Conservation (phyloP, 768 basidiomycete species). For the Phlebiopsis flavidoalba region DNA sequence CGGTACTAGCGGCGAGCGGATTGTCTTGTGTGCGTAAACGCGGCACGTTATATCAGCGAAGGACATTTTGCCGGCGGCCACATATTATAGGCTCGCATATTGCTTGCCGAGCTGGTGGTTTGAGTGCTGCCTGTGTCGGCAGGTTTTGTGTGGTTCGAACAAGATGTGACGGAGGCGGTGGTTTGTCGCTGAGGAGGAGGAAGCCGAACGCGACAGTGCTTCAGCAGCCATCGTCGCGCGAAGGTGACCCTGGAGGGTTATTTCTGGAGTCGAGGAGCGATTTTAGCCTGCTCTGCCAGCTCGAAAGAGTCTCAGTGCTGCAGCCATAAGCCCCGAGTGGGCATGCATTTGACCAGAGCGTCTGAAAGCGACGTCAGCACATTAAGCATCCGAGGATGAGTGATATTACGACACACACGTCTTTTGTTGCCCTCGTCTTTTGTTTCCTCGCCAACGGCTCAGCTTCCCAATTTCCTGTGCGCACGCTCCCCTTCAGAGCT, state of each 20-base stretch:
- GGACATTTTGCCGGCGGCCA: conserved; percentile 34
- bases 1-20: conserved; percentile 41
- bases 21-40: conserved; percentile 30
- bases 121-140: neutral
- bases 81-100: conserved; percentile 39
- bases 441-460: conserved; percentile 26
- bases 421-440: no score
- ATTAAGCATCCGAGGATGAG: neutral
- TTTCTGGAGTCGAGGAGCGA: neutral
- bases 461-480: conserved; percentile 43
- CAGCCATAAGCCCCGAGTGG: conserved; percentile 40
- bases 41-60: conserved; percentile 36
- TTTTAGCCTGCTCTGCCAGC: conserved; percentile 20
- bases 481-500: conserved; percentile 40
- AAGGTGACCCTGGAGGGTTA: neutral
- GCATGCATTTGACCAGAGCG: conserved; percentile 51
- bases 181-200: neutral
- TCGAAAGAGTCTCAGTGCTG: conserved; percentile 34
- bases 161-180: neutral
- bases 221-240: neutral
- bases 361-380: conserved; percentile 24
- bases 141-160: no score
- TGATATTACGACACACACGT: conserved; percentile 26
- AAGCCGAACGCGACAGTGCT: neutral
- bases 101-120: conserved; percentile 25